Evolutionary conservation across 2,329 filamentous ascomycete genomes (phyloP), one percentile per base, ranked within the genome.

Genomic region (Metarhizium sp.): DNA sequence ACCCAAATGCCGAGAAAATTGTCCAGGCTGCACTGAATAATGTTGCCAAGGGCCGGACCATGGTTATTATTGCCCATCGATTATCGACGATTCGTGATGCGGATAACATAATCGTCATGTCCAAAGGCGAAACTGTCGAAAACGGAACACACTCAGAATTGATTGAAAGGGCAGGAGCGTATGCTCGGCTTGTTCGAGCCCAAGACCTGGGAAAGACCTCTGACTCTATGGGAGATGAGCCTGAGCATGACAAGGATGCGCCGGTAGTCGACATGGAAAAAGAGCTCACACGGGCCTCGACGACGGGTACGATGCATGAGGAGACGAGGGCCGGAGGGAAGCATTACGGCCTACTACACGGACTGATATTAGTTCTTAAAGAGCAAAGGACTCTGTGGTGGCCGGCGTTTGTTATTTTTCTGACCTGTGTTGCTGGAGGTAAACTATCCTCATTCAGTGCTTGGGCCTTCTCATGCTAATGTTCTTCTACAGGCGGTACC

Each of bases 71-170:
- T 57, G 84, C 85, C 0, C 82, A 85, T 63, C 69, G 80, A 2
- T 70, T 85, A 0, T 79, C 78, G 0, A 84, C 81, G 0, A 79
- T 84, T 56, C 76, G 75, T 58, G 73, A 81, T 51, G 85, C 85
- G 0, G 81, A 88, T 61, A 79, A 82, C 52, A 88, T 88, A 54
- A 71, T 87, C 8, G 84, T 88, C n/a, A 73, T 88, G 62, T 72
- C 78, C 7, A 73, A 80, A 58, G 85, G 85, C 1, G 65, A 74
- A 50, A 75, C 81, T 2, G 68, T 84, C 3, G 85, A 88, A 64
- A 73, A 81, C 59, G 85, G 85, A 0, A 81, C 77, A 0, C 85
- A 88, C 56, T 73, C 80, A 4, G 73, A 81, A 51, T 72, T 87
- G 0, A 68, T 87, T 10, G 63, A 68, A 1, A 64, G 67, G 10